These are phyloP conservation scores for Discostella stelligeroides DNA, from an alignment of 108 stramenopile species.

Conservation along the genomic window DNA sequence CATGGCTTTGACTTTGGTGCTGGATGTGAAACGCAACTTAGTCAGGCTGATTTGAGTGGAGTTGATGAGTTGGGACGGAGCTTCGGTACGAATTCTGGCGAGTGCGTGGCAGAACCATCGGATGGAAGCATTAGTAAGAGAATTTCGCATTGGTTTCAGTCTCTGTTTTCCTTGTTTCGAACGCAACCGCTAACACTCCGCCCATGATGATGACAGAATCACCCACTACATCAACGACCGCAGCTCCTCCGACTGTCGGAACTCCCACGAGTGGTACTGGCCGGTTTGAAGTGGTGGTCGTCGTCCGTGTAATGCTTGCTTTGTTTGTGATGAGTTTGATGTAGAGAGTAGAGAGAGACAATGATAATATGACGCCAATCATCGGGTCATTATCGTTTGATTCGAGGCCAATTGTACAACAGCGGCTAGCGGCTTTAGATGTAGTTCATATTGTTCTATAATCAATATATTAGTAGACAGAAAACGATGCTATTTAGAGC, in stretches of 20 bases:
- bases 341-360: too few species aligned
- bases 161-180: too few species aligned
- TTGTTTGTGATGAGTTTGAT: background rate
- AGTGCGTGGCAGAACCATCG: background rate
- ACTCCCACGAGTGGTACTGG: background rate
- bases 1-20: background rate
- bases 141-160: too few species aligned
- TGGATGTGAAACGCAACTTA: background rate
- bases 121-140: too few species aligned
- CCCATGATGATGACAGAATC: background rate
- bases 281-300: background rate
- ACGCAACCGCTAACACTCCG: too few species aligned
- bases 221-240: background rate
- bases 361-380: too few species aligned
- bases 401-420: too few species aligned
- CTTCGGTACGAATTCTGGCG: slow-evolving; percentile 10
- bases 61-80: slow-evolving; percentile 6
- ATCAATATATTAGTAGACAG: too few species aligned
- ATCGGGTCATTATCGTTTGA: too few species aligned
- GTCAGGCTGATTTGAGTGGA: slow-evolving; percentile 11
- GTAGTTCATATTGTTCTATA: too few species aligned
- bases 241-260: background rate
- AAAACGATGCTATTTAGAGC: too few species aligned
- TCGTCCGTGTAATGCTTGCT: background rate
- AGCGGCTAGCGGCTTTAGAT: too few species aligned